These are phyloP conservation scores for Fusarium anthophilum DNA, from an alignment of 2,329 filamentous ascomycete species.

Conservation along the genomic window DNA sequence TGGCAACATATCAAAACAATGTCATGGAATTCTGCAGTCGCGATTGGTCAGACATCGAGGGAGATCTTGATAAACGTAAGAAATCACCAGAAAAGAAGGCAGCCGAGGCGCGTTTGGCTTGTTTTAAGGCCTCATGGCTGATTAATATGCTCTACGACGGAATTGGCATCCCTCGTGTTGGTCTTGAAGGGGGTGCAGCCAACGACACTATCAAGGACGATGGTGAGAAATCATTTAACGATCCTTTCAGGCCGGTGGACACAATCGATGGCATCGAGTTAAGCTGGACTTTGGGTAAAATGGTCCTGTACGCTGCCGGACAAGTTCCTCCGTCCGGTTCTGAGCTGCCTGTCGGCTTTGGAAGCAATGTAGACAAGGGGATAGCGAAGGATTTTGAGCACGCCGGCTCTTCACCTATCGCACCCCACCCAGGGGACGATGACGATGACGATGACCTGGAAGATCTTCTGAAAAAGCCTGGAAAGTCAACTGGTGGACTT, in stretches of 20 bases:
- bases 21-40: conserved; percentile 87
- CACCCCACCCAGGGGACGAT: conserved; percentile 54
- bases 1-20: conserved; percentile 85
- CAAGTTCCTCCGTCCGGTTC: conserved; percentile 75
- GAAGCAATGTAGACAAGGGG: conserved; percentile 76
- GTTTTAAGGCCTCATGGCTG: conserved; percentile 98
- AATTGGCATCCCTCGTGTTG: conserved; percentile 89
- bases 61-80: conserved; percentile 70
- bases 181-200: conserved; percentile 72
- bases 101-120: conserved; percentile 83
- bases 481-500: conserved; percentile 76
- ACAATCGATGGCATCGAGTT: conserved; percentile 93
- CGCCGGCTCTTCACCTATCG: conserved; percentile 67
- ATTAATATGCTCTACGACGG: conserved; percentile 97
- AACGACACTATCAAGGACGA: conserved; percentile 79
- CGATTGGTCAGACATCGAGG: conserved; percentile 81
- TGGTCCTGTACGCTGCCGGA: conserved; percentile 92
- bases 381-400: conserved; percentile 84
- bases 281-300: conserved; percentile 97
- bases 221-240: conserved; percentile 74
- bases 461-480: conserved; percentile 73
- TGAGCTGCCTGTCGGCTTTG: conserved; percentile 85
- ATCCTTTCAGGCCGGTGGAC: conserved; percentile 91
- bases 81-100: conserved; percentile 82
- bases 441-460: conserved; percentile 64